phyloP scores from a whole-genome alignment of 2,329 filamentous ascomycete species.

The Ophiocordyceps camponoti-rufipedis region DNA sequence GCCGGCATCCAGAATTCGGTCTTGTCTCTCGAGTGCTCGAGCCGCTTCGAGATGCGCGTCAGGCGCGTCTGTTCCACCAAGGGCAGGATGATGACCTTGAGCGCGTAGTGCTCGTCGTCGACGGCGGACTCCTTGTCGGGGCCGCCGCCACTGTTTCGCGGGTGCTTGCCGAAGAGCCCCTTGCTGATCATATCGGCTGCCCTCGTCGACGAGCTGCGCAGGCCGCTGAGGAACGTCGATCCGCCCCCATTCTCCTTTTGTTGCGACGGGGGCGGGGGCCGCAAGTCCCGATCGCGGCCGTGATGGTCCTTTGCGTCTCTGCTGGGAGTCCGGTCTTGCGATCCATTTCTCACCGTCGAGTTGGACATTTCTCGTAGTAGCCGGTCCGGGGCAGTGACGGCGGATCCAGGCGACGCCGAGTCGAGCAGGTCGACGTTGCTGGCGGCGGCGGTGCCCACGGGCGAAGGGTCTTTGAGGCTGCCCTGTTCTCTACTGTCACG shows the following conservation, averaged over 20 bases:
- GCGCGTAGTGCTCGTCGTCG: conserved; percentile 68
- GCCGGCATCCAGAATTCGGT: conserved; percentile 99
- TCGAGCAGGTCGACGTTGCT: conserved; percentile 12
- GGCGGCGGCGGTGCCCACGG: conserved; percentile 6
- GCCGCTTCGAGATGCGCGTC: conserved; percentile 75
- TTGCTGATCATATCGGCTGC: conserved; percentile 71
- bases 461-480: conserved; percentile 17
- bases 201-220: conserved; percentile 54
- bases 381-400: conserved; percentile 46
- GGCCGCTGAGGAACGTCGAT: conserved; percentile 48
- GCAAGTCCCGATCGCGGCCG: conserved; percentile 27
- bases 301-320: conserved; percentile 26
- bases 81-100: conserved; percentile 72
- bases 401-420: conserved; percentile 32
- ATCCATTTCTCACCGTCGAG: conserved; percentile 49
- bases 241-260: conserved; percentile 41
- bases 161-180: conserved; percentile 63
- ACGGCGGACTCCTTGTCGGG: conserved; percentile 45
- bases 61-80: conserved; percentile 77
- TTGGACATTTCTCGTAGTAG: conserved; percentile 50
- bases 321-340: conserved; percentile 43
- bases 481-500: conserved; percentile 31
- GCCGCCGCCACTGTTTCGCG: conserved; percentile 47
- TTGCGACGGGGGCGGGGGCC: conserved; percentile 32
- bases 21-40: conserved; percentile 81